Conservation (phyloP, 1,284 basidiomycete species). For the Leccinum pachyderme region DNA sequence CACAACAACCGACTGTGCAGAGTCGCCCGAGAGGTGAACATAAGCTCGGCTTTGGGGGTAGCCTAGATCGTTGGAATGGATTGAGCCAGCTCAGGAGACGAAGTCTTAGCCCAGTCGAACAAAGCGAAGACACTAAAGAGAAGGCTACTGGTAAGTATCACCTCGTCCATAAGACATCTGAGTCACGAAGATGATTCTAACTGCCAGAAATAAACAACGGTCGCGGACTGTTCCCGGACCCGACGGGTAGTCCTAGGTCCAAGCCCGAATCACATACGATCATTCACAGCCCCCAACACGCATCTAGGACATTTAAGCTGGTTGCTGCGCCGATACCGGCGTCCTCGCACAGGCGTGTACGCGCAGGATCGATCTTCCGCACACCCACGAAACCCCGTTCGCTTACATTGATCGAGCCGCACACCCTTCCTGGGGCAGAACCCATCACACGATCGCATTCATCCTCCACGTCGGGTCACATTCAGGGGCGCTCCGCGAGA, state of each 20-base stretch:
- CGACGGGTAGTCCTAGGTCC: background rate
- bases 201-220: background rate
- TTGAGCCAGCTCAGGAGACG: slow-evolving; percentile 33
- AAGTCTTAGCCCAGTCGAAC: slow-evolving; percentile 35
- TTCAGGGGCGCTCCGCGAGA: slow-evolving; percentile 35
- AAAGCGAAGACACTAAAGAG: slow-evolving; percentile 7
- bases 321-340: background rate
- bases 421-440: slow-evolving; percentile 21
- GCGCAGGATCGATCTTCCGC: slow-evolving; percentile 10
- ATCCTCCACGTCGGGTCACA: slow-evolving; percentile 28
- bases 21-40: slow-evolving; percentile 43
- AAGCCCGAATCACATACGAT: background rate
- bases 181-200: slow-evolving; percentile 1
- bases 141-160: slow-evolving; percentile 15
- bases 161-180: slow-evolving; percentile 1
- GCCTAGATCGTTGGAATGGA: slow-evolving; percentile 31
- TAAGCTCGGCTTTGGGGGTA: slow-evolving; percentile 50
- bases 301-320: slow-evolving; percentile 3
- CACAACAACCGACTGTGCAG: slow-evolving; percentile 11
- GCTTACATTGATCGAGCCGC: slow-evolving; percentile 13
- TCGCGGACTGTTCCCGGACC: background rate
- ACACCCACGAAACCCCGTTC: slow-evolving; percentile 27
- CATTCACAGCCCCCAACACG: background rate
- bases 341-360: slow-evolving; percentile 16
- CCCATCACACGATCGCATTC: slow-evolving; percentile 25